phyloP scores from a whole-genome alignment of 495 filamentous ascomycete genomes.

The Lineolata rhizophorae region DNA sequence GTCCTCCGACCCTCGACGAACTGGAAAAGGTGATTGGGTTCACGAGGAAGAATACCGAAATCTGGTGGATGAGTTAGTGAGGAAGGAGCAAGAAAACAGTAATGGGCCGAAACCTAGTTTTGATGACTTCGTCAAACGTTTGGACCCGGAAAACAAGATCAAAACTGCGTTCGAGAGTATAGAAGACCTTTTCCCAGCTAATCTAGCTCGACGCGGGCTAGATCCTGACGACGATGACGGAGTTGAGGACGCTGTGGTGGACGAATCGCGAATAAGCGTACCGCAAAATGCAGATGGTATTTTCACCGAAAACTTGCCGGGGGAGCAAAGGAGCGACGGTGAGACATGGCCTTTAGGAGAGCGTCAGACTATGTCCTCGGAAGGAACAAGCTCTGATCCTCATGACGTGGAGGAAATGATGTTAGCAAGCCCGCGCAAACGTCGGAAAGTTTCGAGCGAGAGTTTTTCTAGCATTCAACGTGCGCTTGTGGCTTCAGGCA shows the following conservation, averaged over 20 bases:
- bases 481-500: too few species aligned
- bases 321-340: neutral
- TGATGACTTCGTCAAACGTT: conserved; percentile 33
- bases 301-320: neutral
- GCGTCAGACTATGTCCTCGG: neutral
- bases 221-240: conserved; percentile 1
- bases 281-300: too few species aligned
- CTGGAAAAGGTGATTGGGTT: conserved; percentile 55
- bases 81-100: conserved; percentile 34
- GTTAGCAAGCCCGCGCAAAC: too few species aligned
- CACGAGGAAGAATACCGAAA: conserved; percentile 69
- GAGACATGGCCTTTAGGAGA: neutral
- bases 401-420: too few species aligned
- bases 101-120: conserved; percentile 30
- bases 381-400: too few species aligned
- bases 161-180: conserved; percentile 64
- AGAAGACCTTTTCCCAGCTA: conserved; percentile 62
- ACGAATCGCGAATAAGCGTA: too few species aligned
- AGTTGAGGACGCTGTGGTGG: conserved; percentile 1
- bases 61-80: conserved; percentile 34
- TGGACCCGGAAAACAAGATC: conserved; percentile 32
- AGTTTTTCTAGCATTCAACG: too few species aligned
- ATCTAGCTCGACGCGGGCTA: conserved; percentile 15
- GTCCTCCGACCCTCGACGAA: conserved; percentile 57
- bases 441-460: too few species aligned